phyloP scores from a whole-genome alignment of 148 eudicot species.

The Limonium bicolor region DNA sequence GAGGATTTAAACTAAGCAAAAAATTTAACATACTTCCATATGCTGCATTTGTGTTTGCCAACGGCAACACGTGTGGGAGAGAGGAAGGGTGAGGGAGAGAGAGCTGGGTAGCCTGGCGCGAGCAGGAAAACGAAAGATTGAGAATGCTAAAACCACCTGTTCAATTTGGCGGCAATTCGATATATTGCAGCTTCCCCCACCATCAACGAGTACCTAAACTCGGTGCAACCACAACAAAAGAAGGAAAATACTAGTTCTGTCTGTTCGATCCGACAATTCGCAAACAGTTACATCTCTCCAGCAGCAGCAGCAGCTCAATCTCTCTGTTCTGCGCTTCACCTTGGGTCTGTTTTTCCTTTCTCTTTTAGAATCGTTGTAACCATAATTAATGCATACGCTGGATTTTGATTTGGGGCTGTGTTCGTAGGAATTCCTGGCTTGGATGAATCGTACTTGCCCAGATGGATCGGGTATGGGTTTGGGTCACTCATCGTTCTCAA shows the following conservation, averaged over 20 bases:
- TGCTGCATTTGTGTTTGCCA: no score
- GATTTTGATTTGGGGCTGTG: not conserved
- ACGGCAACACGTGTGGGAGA: no score
- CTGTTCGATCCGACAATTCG: constrained; percentile 22
- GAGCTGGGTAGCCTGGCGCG: no score
- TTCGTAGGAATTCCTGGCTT: constrained; percentile 68
- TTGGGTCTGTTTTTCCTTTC: constrained; percentile 27
- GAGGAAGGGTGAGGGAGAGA: no score
- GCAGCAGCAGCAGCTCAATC: constrained; percentile 59
- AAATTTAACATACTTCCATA: no score
- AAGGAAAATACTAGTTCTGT: constrained; percentile 1
- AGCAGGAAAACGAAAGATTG: no score
- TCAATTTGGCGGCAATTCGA: no score
- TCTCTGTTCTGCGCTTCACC: constrained; percentile 86
- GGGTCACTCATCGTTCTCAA: constrained; percentile 64
- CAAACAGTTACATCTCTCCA: constrained; percentile 24
- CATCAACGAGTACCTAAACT: no score
- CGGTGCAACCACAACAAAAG: constrained; percentile 5
- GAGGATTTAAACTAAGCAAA: no score
- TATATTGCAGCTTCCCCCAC: no score
- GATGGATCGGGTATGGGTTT: constrained; percentile 85
- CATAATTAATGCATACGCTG: not conserved
- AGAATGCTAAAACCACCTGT: no score
- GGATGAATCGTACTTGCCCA: constrained; percentile 92
- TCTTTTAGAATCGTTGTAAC: constrained; percentile 3